Evolutionary conservation across 352 stramenopile genomes (phyloP).

Genomic region (Pythium phragmiticola): DNA sequence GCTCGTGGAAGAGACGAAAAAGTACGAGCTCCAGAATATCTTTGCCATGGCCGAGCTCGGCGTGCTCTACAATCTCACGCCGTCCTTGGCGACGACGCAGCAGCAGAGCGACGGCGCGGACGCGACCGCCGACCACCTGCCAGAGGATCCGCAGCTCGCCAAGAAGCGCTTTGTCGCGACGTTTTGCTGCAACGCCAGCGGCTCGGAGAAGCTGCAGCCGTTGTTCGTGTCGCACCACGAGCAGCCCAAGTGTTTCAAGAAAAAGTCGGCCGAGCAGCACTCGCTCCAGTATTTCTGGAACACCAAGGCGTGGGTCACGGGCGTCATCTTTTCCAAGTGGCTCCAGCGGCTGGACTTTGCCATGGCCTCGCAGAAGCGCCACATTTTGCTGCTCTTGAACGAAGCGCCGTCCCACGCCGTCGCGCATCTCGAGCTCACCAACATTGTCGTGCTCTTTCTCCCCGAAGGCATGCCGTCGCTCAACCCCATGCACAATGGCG

Average conservation of each 20-base stretch:
- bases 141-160: constrained; percentile 50
- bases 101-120: constrained; percentile 21
- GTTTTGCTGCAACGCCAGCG: constrained; percentile 66
- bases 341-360: constrained; percentile 76
- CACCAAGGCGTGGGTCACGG: constrained; percentile 81
- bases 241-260: constrained; percentile 73
- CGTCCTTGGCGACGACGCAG: constrained; percentile 19
- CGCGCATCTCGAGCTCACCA: constrained; percentile 70
- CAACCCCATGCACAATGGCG: constrained; percentile 62
- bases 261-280: constrained; percentile 76
- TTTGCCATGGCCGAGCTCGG: constrained; percentile 78
- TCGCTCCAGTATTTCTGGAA: constrained; percentile 85
- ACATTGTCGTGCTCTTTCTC: constrained; percentile 70
- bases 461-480: constrained; percentile 49
- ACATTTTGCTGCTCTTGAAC: constrained; percentile 78
- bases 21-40: constrained; percentile 71
- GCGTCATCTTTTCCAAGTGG: constrained; percentile 82
- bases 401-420: constrained; percentile 77
- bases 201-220: constrained; percentile 73
- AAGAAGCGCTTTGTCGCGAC: constrained; percentile 76
- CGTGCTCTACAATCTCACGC: constrained; percentile 71
- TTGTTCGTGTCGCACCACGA: constrained; percentile 82
- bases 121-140: background rate
- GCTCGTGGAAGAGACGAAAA: constrained; percentile 63
- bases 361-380: constrained; percentile 74